phyloP scores from a whole-genome alignment of 2,329 filamentous ascomycete genomes.

The Graphilbum sp. region DNA sequence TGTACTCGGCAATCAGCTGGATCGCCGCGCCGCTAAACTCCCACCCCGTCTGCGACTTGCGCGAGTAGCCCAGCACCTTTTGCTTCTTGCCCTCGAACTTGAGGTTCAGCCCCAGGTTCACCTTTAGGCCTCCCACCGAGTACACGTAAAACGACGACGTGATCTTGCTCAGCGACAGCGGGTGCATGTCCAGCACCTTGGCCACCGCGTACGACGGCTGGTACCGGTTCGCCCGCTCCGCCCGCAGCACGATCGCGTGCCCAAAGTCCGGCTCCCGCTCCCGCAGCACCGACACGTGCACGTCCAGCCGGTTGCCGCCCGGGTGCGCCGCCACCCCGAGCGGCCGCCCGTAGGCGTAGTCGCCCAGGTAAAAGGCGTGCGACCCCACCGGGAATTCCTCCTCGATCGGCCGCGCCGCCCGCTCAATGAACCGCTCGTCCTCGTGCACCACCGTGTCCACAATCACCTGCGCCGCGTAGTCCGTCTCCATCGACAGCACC shows the following conservation, averaged over 20 bases:
- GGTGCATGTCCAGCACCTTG: constrained; percentile 63
- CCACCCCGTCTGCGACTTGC: constrained; percentile 76
- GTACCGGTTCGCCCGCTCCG: constrained; percentile 59
- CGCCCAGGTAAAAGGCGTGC: constrained; percentile 82
- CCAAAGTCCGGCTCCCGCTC: constrained; percentile 70
- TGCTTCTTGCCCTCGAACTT: constrained; percentile 94
- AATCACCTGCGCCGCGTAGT: constrained; percentile 81
- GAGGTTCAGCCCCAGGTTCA: constrained; percentile 87
- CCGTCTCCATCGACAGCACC: constrained; percentile 69
- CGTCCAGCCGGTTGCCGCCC: constrained; percentile 53
- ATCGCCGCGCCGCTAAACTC: constrained; percentile 84
- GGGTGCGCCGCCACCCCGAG: constrained; percentile 65
- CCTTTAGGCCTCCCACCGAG: constrained; percentile 50
- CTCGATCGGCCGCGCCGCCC: constrained; percentile 69
- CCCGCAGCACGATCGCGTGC: constrained; percentile 50
- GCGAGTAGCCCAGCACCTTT: constrained; percentile 90
- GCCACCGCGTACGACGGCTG: constrained; percentile 81
- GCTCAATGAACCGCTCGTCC: constrained; percentile 86
- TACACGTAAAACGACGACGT: constrained; percentile 84
- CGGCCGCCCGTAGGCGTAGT: constrained; percentile 82
- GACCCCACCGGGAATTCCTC: constrained; percentile 79
- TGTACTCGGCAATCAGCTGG: constrained; percentile 68
- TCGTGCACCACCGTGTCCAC: constrained; percentile 83
- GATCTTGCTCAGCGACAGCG: constrained; percentile 83
- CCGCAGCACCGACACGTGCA: constrained; percentile 58